Conservation (phyloP, 257 asterid genomes). For the Mentha longifolia region DNA sequence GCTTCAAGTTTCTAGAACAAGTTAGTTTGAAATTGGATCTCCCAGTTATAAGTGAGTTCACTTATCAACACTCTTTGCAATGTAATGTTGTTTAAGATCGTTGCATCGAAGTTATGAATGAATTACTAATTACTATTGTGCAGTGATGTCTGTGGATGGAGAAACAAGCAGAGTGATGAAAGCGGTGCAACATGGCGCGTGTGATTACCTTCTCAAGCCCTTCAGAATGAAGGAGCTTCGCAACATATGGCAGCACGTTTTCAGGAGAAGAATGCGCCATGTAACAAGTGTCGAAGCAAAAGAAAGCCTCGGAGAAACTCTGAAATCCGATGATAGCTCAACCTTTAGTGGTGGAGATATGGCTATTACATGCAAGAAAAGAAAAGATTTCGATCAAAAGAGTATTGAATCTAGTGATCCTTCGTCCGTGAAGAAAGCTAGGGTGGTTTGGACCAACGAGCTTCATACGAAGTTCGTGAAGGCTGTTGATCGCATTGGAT, state of each 20-base stretch:
- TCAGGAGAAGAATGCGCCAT: slow-evolving; percentile 63
- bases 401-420: slow-evolving; percentile 31
- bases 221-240: slow-evolving; percentile 73
- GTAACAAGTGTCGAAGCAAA: slow-evolving; percentile 51
- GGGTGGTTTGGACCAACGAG: slow-evolving; percentile 72
- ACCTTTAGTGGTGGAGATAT: slow-evolving; percentile 38
- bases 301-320: slow-evolving; percentile 38
- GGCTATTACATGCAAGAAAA: slow-evolving; percentile 36
- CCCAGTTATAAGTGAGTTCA: slow-evolving; percentile 72
- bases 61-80: neutral
- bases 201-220: slow-evolving; percentile 86
- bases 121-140: neutral
- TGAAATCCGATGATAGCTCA: slow-evolving; percentile 37
- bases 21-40: slow-evolving; percentile 76
- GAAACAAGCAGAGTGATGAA: slow-evolving; percentile 83
- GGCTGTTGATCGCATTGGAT: slow-evolving; percentile 70
- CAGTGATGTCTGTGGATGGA: slow-evolving; percentile 85
- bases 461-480: slow-evolving; percentile 73
- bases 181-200: slow-evolving; percentile 81
- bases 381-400: slow-evolving; percentile 44
- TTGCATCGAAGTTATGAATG: too few relatives aligned
- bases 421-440: slow-evolving; percentile 61
- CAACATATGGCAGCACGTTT: slow-evolving; percentile 90
- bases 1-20: slow-evolving; percentile 67
- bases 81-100: too few relatives aligned